Conservation (phyloP, 1,284 basidiomycete species). For the Takashimella koratensis region DNA sequence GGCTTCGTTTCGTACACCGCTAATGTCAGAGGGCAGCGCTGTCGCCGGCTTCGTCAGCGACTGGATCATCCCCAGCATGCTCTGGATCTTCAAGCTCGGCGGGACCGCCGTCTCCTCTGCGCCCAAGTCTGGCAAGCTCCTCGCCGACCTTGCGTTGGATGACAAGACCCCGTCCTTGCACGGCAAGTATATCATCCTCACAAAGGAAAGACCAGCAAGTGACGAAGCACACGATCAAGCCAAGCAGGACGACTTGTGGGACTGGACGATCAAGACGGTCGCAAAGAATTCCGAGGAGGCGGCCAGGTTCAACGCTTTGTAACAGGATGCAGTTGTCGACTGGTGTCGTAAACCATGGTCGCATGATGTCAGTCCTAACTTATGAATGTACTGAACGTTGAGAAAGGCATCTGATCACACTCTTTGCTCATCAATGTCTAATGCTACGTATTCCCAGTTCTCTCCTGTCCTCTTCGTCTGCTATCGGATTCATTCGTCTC, state of each 20-base stretch:
- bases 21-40: too few relatives aligned
- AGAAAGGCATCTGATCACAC: too few relatives aligned
- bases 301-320: too few relatives aligned
- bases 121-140: not conserved
- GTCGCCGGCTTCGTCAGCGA: not conserved
- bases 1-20: too few relatives aligned
- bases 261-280: conserved; percentile 4
- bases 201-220: conserved; percentile 3
- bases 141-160: conserved; percentile 1
- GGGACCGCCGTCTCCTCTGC: conserved; percentile 1
- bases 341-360: too few relatives aligned
- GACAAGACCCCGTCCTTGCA: not conserved
- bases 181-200: conserved; percentile 6
- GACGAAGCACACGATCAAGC: conserved; percentile 2
- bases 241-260: conserved; percentile 9
- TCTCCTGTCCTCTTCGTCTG: too few relatives aligned
- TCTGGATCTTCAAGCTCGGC: conserved; percentile 2
- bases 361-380: too few relatives aligned
- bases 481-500: too few relatives aligned
- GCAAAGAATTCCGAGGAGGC: conserved; percentile 3
- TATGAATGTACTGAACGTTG: too few relatives aligned
- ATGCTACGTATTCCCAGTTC: too few relatives aligned
- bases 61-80: conserved; percentile 2
- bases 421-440: too few relatives aligned
- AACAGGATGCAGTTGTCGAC: too few relatives aligned